A percentile compares a stretch with the other conserved stretches of the same genome.
phyloP scores from a whole-genome alignment of 78 protist genomes.

The Guillardia theta region DNA sequence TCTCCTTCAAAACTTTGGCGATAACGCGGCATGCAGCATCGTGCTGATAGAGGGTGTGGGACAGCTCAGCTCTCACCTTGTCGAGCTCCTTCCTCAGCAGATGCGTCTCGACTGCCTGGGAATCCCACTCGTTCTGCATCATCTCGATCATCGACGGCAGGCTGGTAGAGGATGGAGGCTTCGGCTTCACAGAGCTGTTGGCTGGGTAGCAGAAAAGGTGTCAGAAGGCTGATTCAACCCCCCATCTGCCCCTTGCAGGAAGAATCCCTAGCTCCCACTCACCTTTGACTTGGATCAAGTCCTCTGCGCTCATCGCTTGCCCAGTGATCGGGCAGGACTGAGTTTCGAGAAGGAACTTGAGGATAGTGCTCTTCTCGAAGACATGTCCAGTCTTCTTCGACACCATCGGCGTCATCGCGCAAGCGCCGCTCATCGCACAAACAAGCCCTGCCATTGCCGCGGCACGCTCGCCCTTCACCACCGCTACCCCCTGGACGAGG shows the following conservation, averaged over 20 bases:
- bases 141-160: conserved; percentile 85
- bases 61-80: conserved; percentile 80
- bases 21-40: conserved; percentile 99
- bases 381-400: conserved; percentile 76
- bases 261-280: not conserved
- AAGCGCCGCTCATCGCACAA: not conserved
- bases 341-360: conserved; percentile 71
- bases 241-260: not conserved
- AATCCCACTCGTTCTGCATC: conserved; percentile 97
- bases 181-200: conserved; percentile 50
- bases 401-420: conserved; percentile 80
- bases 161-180: conserved; percentile 72
- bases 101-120: conserved; percentile 88
- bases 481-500: too few relatives aligned
- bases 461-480: too few relatives aligned
- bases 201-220: not conserved
- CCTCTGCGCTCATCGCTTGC: conserved; percentile 66
- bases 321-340: conserved; percentile 86
- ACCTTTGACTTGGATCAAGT: conserved; percentile 71
- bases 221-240: not conserved
- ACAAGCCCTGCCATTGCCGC: not conserved
- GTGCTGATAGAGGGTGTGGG: conserved; percentile 95
- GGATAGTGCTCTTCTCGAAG: conserved; percentile 86
- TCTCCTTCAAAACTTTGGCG: conserved; percentile 90
- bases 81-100: conserved; percentile 85